Evolutionary conservation across 306 rosid species (phyloP).

Genomic region (Prunus mongolica): DNA sequence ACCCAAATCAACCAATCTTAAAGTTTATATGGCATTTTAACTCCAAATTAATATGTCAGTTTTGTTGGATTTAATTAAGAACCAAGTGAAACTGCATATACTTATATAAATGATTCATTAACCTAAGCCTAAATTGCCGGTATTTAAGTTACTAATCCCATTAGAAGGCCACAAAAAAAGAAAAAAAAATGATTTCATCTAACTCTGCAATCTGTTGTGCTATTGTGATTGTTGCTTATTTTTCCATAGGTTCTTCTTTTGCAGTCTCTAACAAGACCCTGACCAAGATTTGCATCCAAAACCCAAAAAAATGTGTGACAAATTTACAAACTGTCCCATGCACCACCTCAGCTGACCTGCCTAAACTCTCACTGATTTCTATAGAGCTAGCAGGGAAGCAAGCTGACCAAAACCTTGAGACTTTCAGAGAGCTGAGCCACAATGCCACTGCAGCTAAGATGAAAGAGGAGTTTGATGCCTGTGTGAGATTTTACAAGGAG

Average conservation of each 20-base stretch:
- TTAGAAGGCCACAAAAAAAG: too few relatives aligned
- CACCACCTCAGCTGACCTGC: not conserved
- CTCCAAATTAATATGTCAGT: too few relatives aligned
- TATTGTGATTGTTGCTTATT: not conserved
- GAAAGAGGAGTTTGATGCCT: not conserved
- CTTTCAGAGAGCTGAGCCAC: not conserved
- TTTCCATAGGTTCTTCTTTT: not conserved
- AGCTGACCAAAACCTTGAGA: not conserved
- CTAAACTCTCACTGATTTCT: not conserved
- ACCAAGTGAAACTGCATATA: too few relatives aligned
- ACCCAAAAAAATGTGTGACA: not conserved
- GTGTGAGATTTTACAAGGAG: not conserved
- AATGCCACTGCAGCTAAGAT: not conserved
- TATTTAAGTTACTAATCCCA: too few relatives aligned
- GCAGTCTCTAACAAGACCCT: not conserved
- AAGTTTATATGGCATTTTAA: too few relatives aligned
- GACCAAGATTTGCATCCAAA: not conserved
- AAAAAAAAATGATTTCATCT: too few relatives aligned
- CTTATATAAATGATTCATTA: too few relatives aligned
- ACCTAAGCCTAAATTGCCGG: too few relatives aligned
- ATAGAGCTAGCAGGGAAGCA: not conserved
- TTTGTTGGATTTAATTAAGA: too few relatives aligned
- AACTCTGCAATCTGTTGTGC: not conserved
- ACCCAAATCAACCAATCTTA: too few relatives aligned
- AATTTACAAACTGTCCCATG: not conserved